Percentiles rank a stretch among this genome's conserved stretches.
phyloP scores from a whole-genome alignment of 192 early-diverging fungal genomes.

The Coemansia sp. region DNA sequence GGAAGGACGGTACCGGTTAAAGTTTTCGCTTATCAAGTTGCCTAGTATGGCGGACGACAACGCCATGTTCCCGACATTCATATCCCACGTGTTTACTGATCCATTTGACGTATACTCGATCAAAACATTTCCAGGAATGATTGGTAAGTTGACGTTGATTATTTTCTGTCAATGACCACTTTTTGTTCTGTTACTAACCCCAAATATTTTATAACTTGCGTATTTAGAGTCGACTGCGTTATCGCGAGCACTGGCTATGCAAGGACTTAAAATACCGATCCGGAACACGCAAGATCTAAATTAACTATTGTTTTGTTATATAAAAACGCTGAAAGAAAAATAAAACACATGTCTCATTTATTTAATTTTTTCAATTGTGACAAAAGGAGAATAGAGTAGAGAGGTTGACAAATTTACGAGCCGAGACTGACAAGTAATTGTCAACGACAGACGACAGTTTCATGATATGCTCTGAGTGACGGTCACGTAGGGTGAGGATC shows the following conservation, averaged over 20 bases:
- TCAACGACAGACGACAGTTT: conserved; percentile 60
- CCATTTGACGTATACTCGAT: conserved; percentile 80
- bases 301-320: conserved; percentile 11
- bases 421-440: conserved; percentile 73
- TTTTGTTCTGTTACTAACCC: background rate
- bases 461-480: conserved; percentile 49
- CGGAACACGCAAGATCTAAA: conserved; percentile 63
- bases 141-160: conserved; percentile 55
- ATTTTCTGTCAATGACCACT: background rate
- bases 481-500: conserved; percentile 35
- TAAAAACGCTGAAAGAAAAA: background rate
- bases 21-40: conserved; percentile 72
- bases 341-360: background rate
- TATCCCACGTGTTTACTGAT: conserved; percentile 63
- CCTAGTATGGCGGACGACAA: conserved; percentile 57
- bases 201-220: background rate
- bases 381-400: conserved; percentile 62
- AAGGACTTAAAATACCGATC: conserved; percentile 81
- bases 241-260: conserved; percentile 77
- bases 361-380: background rate
- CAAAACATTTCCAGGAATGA: conserved; percentile 86
- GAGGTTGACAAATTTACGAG: conserved; percentile 75
- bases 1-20: conserved; percentile 71
- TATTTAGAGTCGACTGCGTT: conserved; percentile 71
- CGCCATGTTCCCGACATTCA: conserved; percentile 55